Base-by-base conservation (phyloP, 352 stramenopile species). In the Phytophthora citrophthora region DNA sequence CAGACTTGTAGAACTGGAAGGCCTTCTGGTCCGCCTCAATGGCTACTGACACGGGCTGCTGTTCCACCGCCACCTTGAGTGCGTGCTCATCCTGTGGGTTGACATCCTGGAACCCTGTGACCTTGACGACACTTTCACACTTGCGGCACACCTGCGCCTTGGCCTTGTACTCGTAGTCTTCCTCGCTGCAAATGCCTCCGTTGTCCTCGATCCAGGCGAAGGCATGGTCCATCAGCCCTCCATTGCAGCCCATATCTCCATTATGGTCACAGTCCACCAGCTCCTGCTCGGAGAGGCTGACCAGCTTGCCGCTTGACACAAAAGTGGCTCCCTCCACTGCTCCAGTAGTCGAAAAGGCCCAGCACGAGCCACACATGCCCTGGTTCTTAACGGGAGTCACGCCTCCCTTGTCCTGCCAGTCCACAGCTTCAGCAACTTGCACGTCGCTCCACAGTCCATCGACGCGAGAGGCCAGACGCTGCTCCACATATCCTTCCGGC, bases 191-290 rank as follows among this genome's bases (percentile, higher is more conserved):
- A n/a, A 99, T 76, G 29, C 89, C 85, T 23, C 83, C 84, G 51
- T 96, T 81, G 41, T 86, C 74, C 63, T 98, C 89, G 57, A 99
- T 97, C 80, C 95, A 99, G 15, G 90, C 76, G 69, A 99, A 99
- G 9, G 96, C 96, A 68, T 99, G 96, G 78, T 98, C 95, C 96
- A 99, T 99, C 12, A 99, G 74, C 26, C 97, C 98, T 24, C 97
- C 98, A 61, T 96, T 96, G 84, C 98, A 99, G 55, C 96, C 97
- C 73, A 97, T 89, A 82, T 99, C 94, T 50, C 91, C 87, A 64
- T 93, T 92, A 62, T 95, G 53, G 70, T 99, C 96, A 66, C 97
- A 99, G 81, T 98, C 95, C 40, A 99, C 89, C 18, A 99, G 90
- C 62, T 99, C 88, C 77, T 99, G 98, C 77, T 99, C 98, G 36